Percentiles rank a stretch among this genome's conserved stretches.
phyloP scores from a whole-genome alignment of 192 early-diverging fungal species.

The Geranomyces variabilis region DNA sequence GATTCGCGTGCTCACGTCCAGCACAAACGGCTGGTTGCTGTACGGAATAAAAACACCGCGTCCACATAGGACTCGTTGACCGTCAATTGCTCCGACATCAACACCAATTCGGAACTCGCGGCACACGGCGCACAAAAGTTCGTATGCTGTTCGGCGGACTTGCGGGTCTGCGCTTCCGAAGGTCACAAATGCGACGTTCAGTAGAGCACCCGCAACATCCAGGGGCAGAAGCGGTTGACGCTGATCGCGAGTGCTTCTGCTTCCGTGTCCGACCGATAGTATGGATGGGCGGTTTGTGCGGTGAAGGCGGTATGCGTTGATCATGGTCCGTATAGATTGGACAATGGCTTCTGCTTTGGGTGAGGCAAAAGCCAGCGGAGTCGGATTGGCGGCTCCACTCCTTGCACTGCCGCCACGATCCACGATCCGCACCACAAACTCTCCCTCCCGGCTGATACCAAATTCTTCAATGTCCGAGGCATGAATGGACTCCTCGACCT shows the following conservation, averaged over 20 bases:
- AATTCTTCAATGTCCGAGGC: constrained; percentile 81
- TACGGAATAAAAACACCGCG: constrained; percentile 82
- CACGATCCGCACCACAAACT: constrained; percentile 36
- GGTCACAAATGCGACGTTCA: constrained; percentile 93
- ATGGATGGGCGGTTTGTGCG: background rate
- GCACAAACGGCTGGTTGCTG: constrained; percentile 85
- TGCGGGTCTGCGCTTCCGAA: constrained; percentile 80
- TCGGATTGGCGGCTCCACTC: background rate
- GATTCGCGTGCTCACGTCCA: constrained; percentile 78
- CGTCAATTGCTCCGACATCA: constrained; percentile 75
- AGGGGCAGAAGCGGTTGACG: constrained; percentile 68
- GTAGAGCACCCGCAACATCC: constrained; percentile 88
- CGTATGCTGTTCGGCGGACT: constrained; percentile 84
- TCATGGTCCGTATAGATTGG: constrained; percentile 18
- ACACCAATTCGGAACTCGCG: constrained; percentile 81
- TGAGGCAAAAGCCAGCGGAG: constrained; percentile 15
- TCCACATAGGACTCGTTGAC: constrained; percentile 30
- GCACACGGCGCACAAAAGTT: constrained; percentile 83
- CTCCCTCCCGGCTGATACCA: constrained; percentile 42
- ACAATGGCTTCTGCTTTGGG: constrained; percentile 26
- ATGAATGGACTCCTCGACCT: constrained; percentile 85
- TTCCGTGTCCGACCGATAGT: background rate
- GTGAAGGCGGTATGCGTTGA: constrained; percentile 7
- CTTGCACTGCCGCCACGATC: constrained; percentile 8
- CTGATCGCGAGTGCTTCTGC: background rate